Percentiles rank a stretch among this genome's conserved stretches.
phyloP scores from a whole-genome alignment of 2,329 filamentous ascomycete genomes.

The Diaporthe humulicola region DNA sequence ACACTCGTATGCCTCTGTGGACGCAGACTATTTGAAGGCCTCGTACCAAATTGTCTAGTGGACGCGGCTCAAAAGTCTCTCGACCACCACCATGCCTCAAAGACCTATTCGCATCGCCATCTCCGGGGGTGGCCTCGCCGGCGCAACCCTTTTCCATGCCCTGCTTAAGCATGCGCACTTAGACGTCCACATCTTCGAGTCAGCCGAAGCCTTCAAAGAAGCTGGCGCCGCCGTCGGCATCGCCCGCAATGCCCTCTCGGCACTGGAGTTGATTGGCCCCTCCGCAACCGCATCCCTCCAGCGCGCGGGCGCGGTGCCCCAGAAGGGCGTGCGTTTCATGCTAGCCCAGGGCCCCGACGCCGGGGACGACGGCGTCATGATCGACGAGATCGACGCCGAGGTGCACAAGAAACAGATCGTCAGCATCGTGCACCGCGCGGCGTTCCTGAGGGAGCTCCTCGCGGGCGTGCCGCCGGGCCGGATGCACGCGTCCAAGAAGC shows the following conservation, averaged over 20 bases:
- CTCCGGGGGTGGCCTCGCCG: constrained; percentile 42
- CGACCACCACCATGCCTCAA: constrained; percentile 5
- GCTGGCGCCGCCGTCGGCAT: constrained; percentile 7
- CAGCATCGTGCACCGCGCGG: constrained; percentile 42
- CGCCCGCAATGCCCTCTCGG: constrained; percentile 8
- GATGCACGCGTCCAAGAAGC: constrained; percentile 45
- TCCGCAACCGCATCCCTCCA: constrained; percentile 35
- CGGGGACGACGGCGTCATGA: background rate
- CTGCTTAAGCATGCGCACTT: constrained; percentile 18
- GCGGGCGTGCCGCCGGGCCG: constrained; percentile 39
- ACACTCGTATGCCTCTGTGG: background rate
- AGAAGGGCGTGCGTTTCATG: constrained; percentile 7
- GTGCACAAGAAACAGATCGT: constrained; percentile 33
- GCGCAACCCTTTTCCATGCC: constrained; percentile 35
- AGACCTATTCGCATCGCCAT: constrained; percentile 41
- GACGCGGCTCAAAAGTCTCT: background rate
- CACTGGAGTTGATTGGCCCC: background rate
- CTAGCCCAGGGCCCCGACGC: constrained; percentile 15
- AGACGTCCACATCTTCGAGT: constrained; percentile 33
- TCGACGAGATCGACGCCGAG: background rate
- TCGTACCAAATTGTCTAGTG: background rate
- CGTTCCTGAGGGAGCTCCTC: constrained; percentile 41
- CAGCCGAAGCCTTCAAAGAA: constrained; percentile 10
- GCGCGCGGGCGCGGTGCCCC: constrained; percentile 13
- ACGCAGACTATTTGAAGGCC: background rate